Evolutionary conservation across 116 monocot species (phyloP).

Genomic region (Trichopus zeylanicus): DNA sequence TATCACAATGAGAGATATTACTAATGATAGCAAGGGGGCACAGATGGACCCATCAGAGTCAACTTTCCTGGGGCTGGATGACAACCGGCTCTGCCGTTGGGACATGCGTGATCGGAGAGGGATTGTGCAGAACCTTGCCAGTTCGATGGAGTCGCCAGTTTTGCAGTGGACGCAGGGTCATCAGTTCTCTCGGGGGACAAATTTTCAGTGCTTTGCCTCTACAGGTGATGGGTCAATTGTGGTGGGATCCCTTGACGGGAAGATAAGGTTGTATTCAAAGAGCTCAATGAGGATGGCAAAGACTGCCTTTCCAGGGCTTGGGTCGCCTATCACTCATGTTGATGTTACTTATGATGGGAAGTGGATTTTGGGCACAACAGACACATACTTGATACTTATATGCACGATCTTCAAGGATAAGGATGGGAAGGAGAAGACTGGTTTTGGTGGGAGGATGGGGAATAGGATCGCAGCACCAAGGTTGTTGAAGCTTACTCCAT

Average conservation of each 20-base stretch:
- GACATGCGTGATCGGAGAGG: slow-evolving; percentile 90
- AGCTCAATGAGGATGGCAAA: slow-evolving; percentile 99
- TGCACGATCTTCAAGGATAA: slow-evolving; percentile 87
- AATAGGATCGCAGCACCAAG: slow-evolving; percentile 92
- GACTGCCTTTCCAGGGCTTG: slow-evolving; percentile 93
- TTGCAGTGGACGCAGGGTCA: slow-evolving; percentile 96
- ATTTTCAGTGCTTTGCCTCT: slow-evolving; percentile 92
- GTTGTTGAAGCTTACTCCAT: slow-evolving; percentile 91
- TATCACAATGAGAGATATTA: slow-evolving; percentile 89
- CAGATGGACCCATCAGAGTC: slow-evolving; percentile 88
- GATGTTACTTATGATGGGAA: slow-evolving; percentile 98
- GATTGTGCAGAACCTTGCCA: slow-evolving; percentile 75
- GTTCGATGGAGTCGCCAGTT: slow-evolving; percentile 58
- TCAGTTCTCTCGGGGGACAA: slow-evolving; percentile 92
- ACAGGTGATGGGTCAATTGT: slow-evolving; percentile 97
- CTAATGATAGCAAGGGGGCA: slow-evolving; percentile 90
- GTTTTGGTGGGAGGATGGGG: slow-evolving; percentile 94
- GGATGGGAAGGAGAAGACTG: slow-evolving; percentile 94
- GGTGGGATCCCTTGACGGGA: slow-evolving; percentile 95
- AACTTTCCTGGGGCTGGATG: slow-evolving; percentile 90
- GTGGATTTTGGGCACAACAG: slow-evolving; percentile 95
- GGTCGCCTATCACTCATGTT: slow-evolving; percentile 86
- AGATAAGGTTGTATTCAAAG: slow-evolving; percentile 89
- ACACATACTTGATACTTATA: slow-evolving; percentile 87
- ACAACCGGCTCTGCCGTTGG: slow-evolving; percentile 87